phyloP scores from a whole-genome alignment of 1,139 yeast genomes.

The Taiozyma onychis region DNA sequence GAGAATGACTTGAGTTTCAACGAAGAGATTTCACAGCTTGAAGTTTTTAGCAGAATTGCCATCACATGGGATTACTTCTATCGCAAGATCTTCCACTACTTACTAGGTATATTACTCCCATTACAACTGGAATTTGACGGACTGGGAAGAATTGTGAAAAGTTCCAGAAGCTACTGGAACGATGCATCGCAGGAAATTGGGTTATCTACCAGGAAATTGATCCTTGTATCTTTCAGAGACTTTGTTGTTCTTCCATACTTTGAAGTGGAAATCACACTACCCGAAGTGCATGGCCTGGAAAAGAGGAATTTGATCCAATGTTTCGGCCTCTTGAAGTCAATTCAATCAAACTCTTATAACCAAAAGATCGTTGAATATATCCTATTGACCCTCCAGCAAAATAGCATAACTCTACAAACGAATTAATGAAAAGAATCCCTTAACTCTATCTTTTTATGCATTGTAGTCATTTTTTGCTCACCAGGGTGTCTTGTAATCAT shows the following conservation, averaged over 20 bases:
- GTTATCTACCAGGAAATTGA: constrained; percentile 25
- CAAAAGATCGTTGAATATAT: constrained; percentile 46
- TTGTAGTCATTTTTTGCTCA: background rate
- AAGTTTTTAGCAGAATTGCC: constrained; percentile 30
- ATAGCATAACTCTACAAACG: background rate
- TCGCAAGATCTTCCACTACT: constrained; percentile 46
- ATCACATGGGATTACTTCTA: constrained; percentile 53
- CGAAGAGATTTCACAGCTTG: constrained; percentile 15
- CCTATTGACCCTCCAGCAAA: constrained; percentile 11
- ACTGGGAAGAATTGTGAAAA: constrained; percentile 25
- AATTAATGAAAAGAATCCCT: background rate
- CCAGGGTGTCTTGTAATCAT: background rate
- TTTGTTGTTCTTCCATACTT: constrained; percentile 43
- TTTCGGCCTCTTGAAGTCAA: constrained; percentile 45
- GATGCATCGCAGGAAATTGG: constrained; percentile 23
- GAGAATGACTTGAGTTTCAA: constrained; percentile 32
- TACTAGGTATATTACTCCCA: constrained; percentile 57
- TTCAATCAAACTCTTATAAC: constrained; percentile 45
- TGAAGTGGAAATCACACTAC: constrained; percentile 31
- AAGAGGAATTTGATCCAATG: constrained; percentile 47
- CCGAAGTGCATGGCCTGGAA: constrained; percentile 28
- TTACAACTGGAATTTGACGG: constrained; percentile 47
- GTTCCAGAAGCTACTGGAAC: constrained; percentile 32
- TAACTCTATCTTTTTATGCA: background rate
- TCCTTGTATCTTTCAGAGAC: constrained; percentile 42